phyloP scores from a whole-genome alignment of 345 rosid genomes.

The Sapria himalayana region DNA sequence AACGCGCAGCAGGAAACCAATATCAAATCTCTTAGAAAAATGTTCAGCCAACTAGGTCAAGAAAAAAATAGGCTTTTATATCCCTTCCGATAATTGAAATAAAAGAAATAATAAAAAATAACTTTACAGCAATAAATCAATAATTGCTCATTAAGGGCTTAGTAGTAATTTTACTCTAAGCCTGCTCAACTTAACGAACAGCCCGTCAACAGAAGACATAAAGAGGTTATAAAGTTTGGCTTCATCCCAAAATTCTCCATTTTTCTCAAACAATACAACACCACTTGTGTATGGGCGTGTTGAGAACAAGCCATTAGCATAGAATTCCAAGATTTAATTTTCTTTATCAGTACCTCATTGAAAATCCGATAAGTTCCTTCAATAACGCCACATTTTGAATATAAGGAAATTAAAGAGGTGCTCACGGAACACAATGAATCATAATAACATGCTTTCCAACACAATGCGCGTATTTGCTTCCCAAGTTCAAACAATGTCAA shows the following conservation, averaged over 20 bases:
- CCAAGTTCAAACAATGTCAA: constrained; percentile 65
- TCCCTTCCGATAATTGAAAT: too few relatives aligned
- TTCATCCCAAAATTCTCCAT: constrained; percentile 33
- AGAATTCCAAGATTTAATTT: constrained; percentile 79
- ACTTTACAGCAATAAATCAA: too few relatives aligned
- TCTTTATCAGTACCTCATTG: constrained; percentile 27
- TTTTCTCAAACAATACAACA: constrained; percentile 31
- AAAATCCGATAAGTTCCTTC: constrained; percentile 45
- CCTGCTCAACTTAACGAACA: too few relatives aligned
- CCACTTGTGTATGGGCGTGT: constrained; percentile 30
- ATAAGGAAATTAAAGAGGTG: constrained; percentile 57
- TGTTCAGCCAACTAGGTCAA: too few relatives aligned
- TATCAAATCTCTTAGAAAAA: too few relatives aligned
- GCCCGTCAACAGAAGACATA: too few relatives aligned
- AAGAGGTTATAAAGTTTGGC: constrained; percentile 69
- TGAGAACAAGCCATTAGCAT: constrained; percentile 77
- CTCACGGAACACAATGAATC: constrained; percentile 56
- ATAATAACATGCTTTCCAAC: constrained; percentile 49
- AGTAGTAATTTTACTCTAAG: too few relatives aligned
- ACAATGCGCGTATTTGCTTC: constrained; percentile 63
- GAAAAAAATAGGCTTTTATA: too few relatives aligned
- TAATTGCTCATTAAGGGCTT: too few relatives aligned
- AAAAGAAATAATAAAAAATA: too few relatives aligned
- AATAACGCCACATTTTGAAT: constrained; percentile 56
- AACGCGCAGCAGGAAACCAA: too few relatives aligned